Conservation (phyloP, 768 basidiomycete species). For the Podaxis sp. region DNA sequence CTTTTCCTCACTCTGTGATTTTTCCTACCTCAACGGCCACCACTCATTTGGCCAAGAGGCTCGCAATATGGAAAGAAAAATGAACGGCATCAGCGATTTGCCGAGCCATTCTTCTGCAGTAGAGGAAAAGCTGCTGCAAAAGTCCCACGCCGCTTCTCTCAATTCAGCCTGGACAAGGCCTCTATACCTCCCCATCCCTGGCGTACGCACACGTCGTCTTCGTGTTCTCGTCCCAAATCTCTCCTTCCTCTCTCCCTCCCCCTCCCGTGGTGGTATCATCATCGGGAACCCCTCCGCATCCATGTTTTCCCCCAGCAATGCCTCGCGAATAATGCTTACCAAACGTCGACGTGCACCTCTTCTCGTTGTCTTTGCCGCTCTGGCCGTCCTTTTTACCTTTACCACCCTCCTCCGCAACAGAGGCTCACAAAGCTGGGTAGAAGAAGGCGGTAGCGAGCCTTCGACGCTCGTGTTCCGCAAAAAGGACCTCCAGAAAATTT, state of each 20-base stretch:
- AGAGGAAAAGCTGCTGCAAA: slow-evolving; percentile 35
- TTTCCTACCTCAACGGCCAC: not conserved
- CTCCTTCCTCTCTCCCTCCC: slow-evolving; percentile 33
- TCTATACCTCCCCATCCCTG: slow-evolving; percentile 54
- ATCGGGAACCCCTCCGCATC: not conserved
- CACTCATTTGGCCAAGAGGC: not conserved
- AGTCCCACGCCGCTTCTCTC: slow-evolving; percentile 24
- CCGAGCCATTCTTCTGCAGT: slow-evolving; percentile 39
- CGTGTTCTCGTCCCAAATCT: slow-evolving; percentile 56
- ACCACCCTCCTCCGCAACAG: slow-evolving; percentile 15
- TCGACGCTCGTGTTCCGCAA: slow-evolving; percentile 68
- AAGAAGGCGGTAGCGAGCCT: slow-evolving; percentile 32
- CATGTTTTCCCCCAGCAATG: not conserved
- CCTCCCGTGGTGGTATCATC: slow-evolving; percentile 8
- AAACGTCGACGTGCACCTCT: slow-evolving; percentile 48
- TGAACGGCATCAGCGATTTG: slow-evolving; percentile 24
- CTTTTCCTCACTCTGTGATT: not conserved
- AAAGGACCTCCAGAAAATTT: slow-evolving; percentile 77
- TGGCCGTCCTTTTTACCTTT: slow-evolving; percentile 47
- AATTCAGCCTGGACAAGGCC: slow-evolving; percentile 45
- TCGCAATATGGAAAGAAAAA: not conserved
- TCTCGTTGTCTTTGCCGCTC: slow-evolving; percentile 44
- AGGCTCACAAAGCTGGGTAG: slow-evolving; percentile 27
- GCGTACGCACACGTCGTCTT: slow-evolving; percentile 51
- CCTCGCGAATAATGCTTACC: slow-evolving; percentile 36